Base-by-base conservation (phyloP, 768 basidiomycete genomes). In the Termitomyces sp. region DNA sequence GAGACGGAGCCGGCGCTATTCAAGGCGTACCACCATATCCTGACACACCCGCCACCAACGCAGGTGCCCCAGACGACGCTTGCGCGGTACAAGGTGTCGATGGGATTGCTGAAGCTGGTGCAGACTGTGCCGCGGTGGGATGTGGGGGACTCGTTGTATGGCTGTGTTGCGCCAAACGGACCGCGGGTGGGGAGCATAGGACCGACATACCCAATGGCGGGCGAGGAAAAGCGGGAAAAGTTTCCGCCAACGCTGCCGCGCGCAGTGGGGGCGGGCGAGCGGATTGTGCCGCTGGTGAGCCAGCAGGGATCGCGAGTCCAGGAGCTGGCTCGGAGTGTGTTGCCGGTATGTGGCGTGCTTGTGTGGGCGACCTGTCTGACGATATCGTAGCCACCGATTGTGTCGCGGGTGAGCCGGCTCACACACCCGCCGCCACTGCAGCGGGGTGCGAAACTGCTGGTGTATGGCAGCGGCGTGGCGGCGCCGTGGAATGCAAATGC, bases 11-110 rank as follows among this genome's bases (percentile, higher is more conserved):
- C 80, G 2, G 78, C 88, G 1, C 80, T 91, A 32, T 69, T 89
- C 43, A 74, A 77, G 13, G 89, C 87, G 5, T 91, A 89, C 65
- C 91, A 89, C 61, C 86, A 91, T 62, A 86, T 91, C 59, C 79
- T 91, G 50, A 90, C 86, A 0, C 84, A 91, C 62, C 86, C 87
- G 1, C 81, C 86, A 0, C 74, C 83, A 0, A 68, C 79, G 0
- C 72, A 75, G 53, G 73, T 77, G 0, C 74, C 75, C 5, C 68
- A 81, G 10, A 72, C 83, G 3, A 89, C 83, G 53, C 84, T 85
- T 32, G 72, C 83, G 5, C 81, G 87, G 44, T 89, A 92, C 72
- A 85, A 84, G 65, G 85, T 91, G n/a, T 85, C 88, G 4, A 84
- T 91, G 81, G 79, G 86, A 0, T 73, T 92, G 9, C 77, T 91